These are phyloP conservation scores for Lactarius akahatsu DNA, from an alignment of 768 basidiomycete species.

Conservation along the genomic window DNA sequence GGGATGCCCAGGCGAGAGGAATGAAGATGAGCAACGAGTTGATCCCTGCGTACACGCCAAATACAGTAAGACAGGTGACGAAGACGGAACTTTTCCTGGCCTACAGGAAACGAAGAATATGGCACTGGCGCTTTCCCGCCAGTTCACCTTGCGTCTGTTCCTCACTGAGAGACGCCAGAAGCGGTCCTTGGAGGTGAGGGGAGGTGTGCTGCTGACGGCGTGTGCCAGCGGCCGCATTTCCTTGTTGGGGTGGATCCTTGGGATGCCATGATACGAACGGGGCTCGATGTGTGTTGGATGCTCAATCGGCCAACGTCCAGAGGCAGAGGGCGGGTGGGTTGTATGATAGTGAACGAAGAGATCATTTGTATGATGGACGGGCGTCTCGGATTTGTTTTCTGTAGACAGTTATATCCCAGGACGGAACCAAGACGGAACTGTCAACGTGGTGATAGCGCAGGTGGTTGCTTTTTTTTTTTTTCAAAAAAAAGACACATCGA, in stretches of 20 bases:
- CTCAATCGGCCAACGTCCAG: neutral
- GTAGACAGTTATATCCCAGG: neutral
- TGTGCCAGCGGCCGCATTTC: neutral
- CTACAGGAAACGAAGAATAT: constrained; percentile 24
- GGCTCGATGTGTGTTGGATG: neutral
- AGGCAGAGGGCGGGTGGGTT: too few relatives aligned
- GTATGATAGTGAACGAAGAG: neutral
- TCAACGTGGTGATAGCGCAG: too few relatives aligned
- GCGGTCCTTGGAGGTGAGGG: neutral
- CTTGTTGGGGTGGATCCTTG: neutral
- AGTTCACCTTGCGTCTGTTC: constrained; percentile 19
- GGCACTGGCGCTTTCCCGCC: constrained; percentile 16
- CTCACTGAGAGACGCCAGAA: constrained; percentile 26
- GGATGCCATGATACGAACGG: neutral
- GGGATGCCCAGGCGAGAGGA: constrained; percentile 34
- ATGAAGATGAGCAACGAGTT: constrained; percentile 32
- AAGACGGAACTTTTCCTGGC: neutral
- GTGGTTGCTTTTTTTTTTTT: too few relatives aligned
- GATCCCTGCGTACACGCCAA: constrained; percentile 24
- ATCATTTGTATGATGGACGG: neutral
- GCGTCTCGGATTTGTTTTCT: neutral
- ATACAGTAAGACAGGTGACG: neutral
- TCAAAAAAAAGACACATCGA: neutral
- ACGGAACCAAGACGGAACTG: neutral
- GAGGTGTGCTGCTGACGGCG: too few relatives aligned